Evolutionary conservation across 208 protist genomes (phyloP).

Genomic region (Histomonas meleagridis): DNA sequence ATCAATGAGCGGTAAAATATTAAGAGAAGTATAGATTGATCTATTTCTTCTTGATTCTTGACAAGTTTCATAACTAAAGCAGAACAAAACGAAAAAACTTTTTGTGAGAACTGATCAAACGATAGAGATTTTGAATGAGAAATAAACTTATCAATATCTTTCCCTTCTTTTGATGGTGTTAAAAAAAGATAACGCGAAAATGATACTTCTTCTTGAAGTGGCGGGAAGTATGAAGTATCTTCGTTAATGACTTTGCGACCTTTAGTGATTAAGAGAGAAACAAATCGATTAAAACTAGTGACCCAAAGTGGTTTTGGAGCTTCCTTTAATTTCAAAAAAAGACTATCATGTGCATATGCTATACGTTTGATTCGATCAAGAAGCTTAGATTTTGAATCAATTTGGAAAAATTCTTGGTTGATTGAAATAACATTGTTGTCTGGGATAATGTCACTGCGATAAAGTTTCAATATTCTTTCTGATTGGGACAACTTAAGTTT

Average conservation of each 20-base stretch:
- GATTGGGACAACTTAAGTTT: background rate
- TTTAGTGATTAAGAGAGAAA: background rate
- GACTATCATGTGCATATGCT: background rate
- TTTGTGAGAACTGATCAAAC: background rate
- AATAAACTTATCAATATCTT: constrained; percentile 14
- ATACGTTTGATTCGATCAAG: background rate
- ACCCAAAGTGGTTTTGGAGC: background rate
- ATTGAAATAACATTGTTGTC: background rate
- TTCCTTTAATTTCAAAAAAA: background rate
- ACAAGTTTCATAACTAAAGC: background rate
- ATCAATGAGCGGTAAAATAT: background rate
- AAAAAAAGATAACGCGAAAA: background rate
- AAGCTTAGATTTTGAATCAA: background rate
- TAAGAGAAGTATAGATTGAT: background rate
- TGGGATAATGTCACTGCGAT: background rate
- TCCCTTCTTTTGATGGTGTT: background rate
- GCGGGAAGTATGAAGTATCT: background rate
- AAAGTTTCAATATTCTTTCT: background rate
- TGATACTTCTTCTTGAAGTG: background rate
- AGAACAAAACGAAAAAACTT: background rate
- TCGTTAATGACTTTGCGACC: background rate
- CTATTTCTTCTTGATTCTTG: background rate
- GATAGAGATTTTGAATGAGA: background rate
- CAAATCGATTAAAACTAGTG: background rate
- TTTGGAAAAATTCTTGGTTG: background rate